These are phyloP conservation scores for Cucurbita argyrosperma DNA, from an alignment of 306 rosid genomes.

Conservation along the genomic window DNA sequence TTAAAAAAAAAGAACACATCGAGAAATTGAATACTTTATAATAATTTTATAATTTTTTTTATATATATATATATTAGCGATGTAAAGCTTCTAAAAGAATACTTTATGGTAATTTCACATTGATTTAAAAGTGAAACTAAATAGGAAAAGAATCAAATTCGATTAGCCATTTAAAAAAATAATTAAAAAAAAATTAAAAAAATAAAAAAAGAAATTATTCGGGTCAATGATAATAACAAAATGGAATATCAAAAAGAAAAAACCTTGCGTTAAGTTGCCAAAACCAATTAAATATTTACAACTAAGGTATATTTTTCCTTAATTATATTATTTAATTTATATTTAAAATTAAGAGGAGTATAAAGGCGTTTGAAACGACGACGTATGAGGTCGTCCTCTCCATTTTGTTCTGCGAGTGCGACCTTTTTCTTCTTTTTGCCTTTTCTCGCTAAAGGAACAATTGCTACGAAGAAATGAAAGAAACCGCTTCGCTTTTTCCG, in stretches of 20 bases:
- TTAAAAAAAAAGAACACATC: too few species aligned
- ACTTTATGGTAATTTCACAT: not conserved
- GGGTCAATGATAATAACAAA: not conserved
- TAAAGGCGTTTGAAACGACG: not conserved
- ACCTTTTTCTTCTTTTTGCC: not conserved
- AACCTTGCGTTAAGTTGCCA: not conserved
- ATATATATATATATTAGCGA: not conserved
- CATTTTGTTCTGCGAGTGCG: not conserved
- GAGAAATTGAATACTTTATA: not conserved
- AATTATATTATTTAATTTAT: not conserved
- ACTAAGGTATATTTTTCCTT: not conserved
- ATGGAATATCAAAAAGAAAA: not conserved
- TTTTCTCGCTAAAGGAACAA: not conserved
- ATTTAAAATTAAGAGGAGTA: not conserved
- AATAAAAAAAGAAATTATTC: not conserved
- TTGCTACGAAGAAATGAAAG: not conserved
- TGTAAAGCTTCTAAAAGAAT: not conserved
- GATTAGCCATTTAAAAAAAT: not conserved
- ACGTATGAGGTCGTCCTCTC: not conserved
- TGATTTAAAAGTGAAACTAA: not conserved
- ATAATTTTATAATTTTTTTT: not conserved
- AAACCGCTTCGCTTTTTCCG: conserved; percentile 6
- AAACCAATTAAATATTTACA: not conserved
- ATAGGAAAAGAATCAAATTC: not conserved
- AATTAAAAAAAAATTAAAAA: not conserved